A percentile compares a stretch with the other conserved stretches of the same genome.
Evolutionary conservation across 2,329 filamentous ascomycete genomes (phyloP).

Genomic region (Diaporthe eres): DNA sequence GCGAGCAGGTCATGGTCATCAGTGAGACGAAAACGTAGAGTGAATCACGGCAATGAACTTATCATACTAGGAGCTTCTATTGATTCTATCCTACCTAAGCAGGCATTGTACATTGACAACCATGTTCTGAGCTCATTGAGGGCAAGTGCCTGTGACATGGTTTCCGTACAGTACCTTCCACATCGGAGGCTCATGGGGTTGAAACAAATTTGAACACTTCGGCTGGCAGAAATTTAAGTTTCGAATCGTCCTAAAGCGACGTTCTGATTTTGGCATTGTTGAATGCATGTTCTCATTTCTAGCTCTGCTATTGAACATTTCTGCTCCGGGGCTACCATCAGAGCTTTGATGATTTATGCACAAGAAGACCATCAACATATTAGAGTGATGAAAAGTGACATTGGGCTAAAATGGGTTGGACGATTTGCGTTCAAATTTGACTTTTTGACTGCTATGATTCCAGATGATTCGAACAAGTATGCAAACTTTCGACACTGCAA

Average conservation of each 20-base stretch:
- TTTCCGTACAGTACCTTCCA: not conserved
- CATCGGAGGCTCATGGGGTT: not conserved
- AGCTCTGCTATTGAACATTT: not conserved
- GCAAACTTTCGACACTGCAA: not conserved
- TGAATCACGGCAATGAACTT: not conserved
- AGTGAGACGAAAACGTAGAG: not conserved
- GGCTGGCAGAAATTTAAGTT: not conserved
- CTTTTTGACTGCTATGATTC: not conserved
- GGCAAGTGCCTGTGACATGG: not conserved
- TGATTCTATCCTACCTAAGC: not conserved
- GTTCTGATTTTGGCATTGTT: not conserved
- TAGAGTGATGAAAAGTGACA: not conserved
- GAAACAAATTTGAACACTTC: not conserved
- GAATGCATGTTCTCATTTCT: not conserved
- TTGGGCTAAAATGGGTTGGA: too few species aligned
- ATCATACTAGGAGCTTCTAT: not conserved
- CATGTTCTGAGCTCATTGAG: too few species aligned
- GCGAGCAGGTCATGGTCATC: not conserved
- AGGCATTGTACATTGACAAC: not conserved
- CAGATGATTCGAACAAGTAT: not conserved
- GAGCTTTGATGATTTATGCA: not conserved
- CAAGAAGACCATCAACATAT: rapidly evolving
- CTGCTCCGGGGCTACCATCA: not conserved
- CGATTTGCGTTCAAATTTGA: too few species aligned
- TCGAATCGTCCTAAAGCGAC: not conserved